Conservation (phyloP, 805 yeast species). For the Saturnispora silvae region DNA sequence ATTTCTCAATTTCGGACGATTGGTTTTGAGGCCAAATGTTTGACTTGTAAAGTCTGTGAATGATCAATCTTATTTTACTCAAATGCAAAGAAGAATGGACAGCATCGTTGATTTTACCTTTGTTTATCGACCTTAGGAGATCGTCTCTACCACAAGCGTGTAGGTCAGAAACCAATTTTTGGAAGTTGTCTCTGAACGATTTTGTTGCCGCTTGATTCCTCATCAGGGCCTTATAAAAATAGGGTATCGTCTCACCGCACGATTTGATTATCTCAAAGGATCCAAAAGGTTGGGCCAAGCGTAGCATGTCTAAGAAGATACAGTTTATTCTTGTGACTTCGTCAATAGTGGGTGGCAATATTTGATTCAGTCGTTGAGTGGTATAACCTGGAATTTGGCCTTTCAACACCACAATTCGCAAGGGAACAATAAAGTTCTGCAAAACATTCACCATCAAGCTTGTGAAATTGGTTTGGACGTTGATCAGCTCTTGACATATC, state of each 20-base stretch:
- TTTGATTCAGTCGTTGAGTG: conserved; percentile 56
- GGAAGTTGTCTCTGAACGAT: conserved; percentile 40
- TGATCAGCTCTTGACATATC: conserved; percentile 55
- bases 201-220: conserved; percentile 89
- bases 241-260: conserved; percentile 74
- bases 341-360: conserved; percentile 92
- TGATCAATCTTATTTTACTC: conserved; percentile 55
- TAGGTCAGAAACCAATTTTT: conserved; percentile 31
- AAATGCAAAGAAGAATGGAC: conserved; percentile 64
- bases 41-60: conserved; percentile 47
- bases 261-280: conserved; percentile 69
- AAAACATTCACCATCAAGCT: conserved; percentile 61
- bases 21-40: conserved; percentile 33
- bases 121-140: conserved; percentile 28
- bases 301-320: conserved; percentile 65
- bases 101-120: conserved; percentile 46
- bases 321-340: conserved; percentile 87
- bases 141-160: conserved; percentile 21
- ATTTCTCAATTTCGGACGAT: conserved; percentile 26
- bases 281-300: conserved; percentile 58
- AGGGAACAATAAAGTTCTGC: conserved; percentile 69
- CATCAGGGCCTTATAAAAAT: conserved; percentile 85
- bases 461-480: conserved; percentile 67
- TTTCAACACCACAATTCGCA: conserved; percentile 58
- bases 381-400: conserved; percentile 43